Conservation (phyloP, 2,329 filamentous ascomycete genomes). For the Amauroascus niger region DNA sequence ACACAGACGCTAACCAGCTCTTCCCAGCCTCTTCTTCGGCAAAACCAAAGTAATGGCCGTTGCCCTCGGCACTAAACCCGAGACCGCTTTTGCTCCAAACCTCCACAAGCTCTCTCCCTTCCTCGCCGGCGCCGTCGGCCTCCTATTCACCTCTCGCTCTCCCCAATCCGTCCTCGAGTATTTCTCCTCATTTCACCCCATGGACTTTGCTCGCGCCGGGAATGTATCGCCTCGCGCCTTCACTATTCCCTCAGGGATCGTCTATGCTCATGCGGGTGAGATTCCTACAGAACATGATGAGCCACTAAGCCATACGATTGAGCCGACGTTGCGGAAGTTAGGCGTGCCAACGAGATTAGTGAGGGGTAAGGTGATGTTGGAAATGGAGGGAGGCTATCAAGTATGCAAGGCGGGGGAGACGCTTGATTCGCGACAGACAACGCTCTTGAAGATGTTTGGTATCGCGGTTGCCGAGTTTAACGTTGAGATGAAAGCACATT, state of each 20-base stretch:
- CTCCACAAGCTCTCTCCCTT: slow-evolving; percentile 59
- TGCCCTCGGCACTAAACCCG: slow-evolving; percentile 69
- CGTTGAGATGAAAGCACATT: slow-evolving; percentile 64
- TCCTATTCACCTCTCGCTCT: slow-evolving; percentile 77
- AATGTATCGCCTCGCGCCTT: slow-evolving; percentile 64
- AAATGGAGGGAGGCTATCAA: slow-evolving; percentile 52
- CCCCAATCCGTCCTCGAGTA: slow-evolving; percentile 58
- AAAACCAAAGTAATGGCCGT: slow-evolving; percentile 99
- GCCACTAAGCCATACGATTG: slow-evolving; percentile 74
- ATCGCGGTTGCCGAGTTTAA: slow-evolving; percentile 85
- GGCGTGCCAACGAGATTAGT: slow-evolving; percentile 82
- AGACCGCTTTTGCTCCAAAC: slow-evolving; percentile 71
- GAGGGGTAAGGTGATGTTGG: slow-evolving; percentile 76
- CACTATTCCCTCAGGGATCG: slow-evolving; percentile 68
- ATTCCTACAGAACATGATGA: slow-evolving; percentile 72
- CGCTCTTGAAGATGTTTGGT: slow-evolving; percentile 86
- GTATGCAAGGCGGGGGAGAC: slow-evolving; percentile 79
- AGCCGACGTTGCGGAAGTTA: slow-evolving; percentile 80
- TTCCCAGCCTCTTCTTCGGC: slow-evolving; percentile 82
- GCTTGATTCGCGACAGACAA: slow-evolving; percentile 84
- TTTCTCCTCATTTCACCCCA: slow-evolving; percentile 61
- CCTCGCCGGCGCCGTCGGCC: slow-evolving; percentile 73
- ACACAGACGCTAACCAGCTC: not conserved
- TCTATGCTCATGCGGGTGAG: slow-evolving; percentile 71
- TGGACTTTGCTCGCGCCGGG: slow-evolving; percentile 87